These are phyloP conservation scores for Diaporthe citrichinensis DNA, from an alignment of 2,329 filamentous ascomycete genomes.

Conservation along the genomic window DNA sequence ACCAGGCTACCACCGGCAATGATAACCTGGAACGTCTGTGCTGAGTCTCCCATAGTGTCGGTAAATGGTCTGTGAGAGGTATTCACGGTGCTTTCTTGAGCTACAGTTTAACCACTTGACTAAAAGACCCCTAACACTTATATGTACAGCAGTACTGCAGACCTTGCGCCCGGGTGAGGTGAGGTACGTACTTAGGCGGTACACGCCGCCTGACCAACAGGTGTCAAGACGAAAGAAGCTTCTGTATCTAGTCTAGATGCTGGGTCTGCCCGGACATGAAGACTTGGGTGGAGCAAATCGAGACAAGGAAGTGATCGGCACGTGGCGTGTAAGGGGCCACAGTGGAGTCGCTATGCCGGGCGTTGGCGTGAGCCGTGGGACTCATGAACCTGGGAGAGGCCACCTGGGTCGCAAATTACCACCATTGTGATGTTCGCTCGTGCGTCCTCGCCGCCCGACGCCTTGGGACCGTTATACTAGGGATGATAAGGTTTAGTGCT, in stretches of 20 bases:
- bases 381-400: slow-evolving; percentile 31
- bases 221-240: neutral
- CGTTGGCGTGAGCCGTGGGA: neutral
- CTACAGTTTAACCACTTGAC: neutral
- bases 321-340: neutral
- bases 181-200: neutral
- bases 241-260: neutral
- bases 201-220: neutral
- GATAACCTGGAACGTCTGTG: slow-evolving; percentile 37
- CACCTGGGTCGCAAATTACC: slow-evolving; percentile 34
- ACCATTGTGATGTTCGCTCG: slow-evolving; percentile 35
- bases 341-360: neutral
- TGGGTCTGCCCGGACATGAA: neutral
- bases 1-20: slow-evolving; percentile 43
- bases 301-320: neutral
- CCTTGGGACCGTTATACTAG: slow-evolving; percentile 10
- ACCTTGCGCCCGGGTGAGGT: neutral
- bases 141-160: neutral
- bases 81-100: neutral
- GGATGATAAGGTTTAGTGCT: slow-evolving; percentile 1
- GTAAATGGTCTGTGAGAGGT: neutral
- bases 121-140: neutral
- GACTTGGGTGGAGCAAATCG: neutral
- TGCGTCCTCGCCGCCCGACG: slow-evolving; percentile 5
- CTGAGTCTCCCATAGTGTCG: neutral